phyloP scores from a whole-genome alignment of 176 grass and related monocot species.

The Eleusine coracana region DNA sequence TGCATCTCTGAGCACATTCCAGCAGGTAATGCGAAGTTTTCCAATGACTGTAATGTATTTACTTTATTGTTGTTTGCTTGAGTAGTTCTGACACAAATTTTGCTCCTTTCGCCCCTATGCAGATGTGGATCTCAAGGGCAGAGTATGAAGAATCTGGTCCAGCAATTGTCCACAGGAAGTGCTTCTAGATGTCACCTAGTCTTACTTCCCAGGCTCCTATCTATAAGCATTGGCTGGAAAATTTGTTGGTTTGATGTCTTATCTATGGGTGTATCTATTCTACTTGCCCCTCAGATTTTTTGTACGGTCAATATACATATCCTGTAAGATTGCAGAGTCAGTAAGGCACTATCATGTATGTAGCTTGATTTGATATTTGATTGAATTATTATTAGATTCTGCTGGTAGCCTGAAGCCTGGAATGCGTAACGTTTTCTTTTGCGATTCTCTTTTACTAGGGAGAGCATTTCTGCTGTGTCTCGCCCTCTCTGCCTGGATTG shows the following conservation, averaged over 20 bases:
- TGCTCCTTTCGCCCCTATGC: slow-evolving; percentile 1
- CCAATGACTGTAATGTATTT: not conserved
- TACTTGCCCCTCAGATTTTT: slow-evolving; percentile 29
- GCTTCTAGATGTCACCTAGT: slow-evolving; percentile 53
- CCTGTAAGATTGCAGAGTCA: slow-evolving; percentile 34
- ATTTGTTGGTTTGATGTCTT: slow-evolving; percentile 43
- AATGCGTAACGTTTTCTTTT: not conserved
- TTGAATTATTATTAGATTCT: slow-evolving; percentile 31
- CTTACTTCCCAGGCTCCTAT: slow-evolving; percentile 33
- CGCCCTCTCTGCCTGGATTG: not conserved
- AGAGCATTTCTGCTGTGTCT: not conserved
- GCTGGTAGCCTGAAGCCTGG: not conserved
- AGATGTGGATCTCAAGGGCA: slow-evolving; percentile 89
- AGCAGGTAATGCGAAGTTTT: slow-evolving; percentile 57
- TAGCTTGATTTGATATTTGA: slow-evolving; percentile 56
- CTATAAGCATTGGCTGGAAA: slow-evolving; percentile 41
- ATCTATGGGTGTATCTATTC: slow-evolving; percentile 48
- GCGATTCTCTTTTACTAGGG: not conserved
- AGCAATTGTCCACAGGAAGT: slow-evolving; percentile 86
- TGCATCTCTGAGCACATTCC: slow-evolving; percentile 85
- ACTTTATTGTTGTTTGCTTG: not conserved
- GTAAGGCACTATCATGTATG: slow-evolving; percentile 45
- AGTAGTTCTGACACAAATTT: slow-evolving; percentile 27
- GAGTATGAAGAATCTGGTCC: slow-evolving; percentile 87
- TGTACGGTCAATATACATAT: slow-evolving; percentile 36